A percentile compares a stretch with the other conserved stretches of the same genome.
phyloP scores from a whole-genome alignment of 768 basidiomycete species.

The Lactarius tabidus region DNA sequence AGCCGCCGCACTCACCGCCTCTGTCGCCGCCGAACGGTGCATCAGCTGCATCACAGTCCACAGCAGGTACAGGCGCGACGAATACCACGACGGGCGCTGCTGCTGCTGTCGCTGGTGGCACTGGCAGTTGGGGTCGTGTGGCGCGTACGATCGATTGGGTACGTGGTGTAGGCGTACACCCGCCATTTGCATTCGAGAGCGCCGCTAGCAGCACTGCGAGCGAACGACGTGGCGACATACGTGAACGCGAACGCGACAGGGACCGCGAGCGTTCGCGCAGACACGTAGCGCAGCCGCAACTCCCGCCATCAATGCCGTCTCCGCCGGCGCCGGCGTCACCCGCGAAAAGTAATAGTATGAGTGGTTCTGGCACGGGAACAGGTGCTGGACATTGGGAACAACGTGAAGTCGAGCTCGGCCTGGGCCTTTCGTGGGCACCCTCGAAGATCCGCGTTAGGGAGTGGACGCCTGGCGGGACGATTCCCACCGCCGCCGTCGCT shows the following conservation, averaged over 20 bases:
- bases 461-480: constrained; percentile 14
- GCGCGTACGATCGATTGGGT: constrained; percentile 21
- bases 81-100: constrained; percentile 9
- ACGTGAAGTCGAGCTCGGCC: constrained; percentile 24
- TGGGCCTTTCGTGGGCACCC: constrained; percentile 26
- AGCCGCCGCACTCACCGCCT: constrained; percentile 7
- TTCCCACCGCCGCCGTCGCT: neutral
- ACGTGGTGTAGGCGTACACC: constrained; percentile 24
- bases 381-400: constrained; percentile 25
- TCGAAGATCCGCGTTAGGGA: constrained; percentile 27
- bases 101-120: neutral
- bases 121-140: constrained; percentile 21
- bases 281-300: neutral
- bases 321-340: neutral
- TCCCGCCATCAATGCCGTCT: no score
- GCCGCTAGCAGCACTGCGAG: constrained; percentile 21
- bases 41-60: constrained; percentile 24
- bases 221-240: constrained; percentile 17
- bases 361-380: neutral
- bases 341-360: neutral
- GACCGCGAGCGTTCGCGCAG: constrained; percentile 20
- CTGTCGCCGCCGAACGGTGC: constrained; percentile 10
- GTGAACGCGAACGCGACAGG: constrained; percentile 19
- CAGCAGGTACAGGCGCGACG: constrained; percentile 13
- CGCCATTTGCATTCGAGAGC: constrained; percentile 26